These are phyloP conservation scores for Nephelium lappaceum DNA, from an alignment of 345 rosid genomes.

Conservation along the genomic window DNA sequence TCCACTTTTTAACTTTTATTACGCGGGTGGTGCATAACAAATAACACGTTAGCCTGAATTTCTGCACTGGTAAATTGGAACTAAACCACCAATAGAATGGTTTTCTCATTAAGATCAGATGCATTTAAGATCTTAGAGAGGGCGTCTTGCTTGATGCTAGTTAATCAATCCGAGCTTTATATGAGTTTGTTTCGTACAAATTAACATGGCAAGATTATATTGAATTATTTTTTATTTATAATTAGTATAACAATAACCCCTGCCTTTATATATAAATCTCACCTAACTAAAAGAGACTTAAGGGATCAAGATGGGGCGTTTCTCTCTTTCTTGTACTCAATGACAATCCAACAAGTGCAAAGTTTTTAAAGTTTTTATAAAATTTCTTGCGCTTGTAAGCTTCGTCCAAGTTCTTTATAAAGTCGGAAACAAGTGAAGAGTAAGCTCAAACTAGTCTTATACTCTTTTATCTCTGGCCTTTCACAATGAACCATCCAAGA, in stretches of 20 bases:
- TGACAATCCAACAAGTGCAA: not conserved
- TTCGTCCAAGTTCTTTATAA: constrained; percentile 17
- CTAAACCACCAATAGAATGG: no score
- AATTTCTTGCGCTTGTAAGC: constrained; percentile 14
- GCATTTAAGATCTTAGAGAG: not conserved
- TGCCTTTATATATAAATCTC: not conserved
- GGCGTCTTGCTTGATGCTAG: not conserved
- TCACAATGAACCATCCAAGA: constrained; percentile 28
- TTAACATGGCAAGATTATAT: not conserved
- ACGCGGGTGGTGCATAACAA: no score
- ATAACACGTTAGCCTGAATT: no score
- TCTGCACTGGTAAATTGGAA: no score
- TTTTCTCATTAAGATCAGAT: no score
- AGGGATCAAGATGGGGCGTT: not conserved
- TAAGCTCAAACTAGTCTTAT: constrained; percentile 3
- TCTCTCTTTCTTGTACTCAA: constrained; percentile 23
- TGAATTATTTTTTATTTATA: not conserved
- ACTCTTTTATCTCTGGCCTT: not conserved
- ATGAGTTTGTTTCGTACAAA: not conserved
- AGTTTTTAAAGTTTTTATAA: not conserved
- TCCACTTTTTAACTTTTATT: no score
- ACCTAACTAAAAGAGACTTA: constrained; percentile 9
- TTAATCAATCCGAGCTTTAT: not conserved
- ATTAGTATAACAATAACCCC: no score
- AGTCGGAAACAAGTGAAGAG: not conserved